Base-by-base conservation (phyloP, 306 rosid genomes). In the Castanospermum australe region DNA sequence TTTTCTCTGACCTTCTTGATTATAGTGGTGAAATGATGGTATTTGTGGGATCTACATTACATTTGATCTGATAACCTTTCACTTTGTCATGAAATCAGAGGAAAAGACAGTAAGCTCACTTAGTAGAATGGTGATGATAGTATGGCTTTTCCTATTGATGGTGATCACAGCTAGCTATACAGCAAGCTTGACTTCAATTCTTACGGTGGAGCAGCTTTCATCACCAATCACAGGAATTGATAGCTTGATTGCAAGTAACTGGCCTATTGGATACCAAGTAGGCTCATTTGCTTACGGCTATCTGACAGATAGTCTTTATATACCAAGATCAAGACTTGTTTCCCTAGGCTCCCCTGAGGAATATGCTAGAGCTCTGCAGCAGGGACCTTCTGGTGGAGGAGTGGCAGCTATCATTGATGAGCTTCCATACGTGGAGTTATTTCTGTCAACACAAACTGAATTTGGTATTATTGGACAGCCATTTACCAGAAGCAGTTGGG, bases 151-250 rank as follows among this genome's bases (percentile, higher is more conserved):
- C 84, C 86, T 92, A 30, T 83, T 95, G 89, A 88, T 95, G 99
- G 99, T 95, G 80, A 89, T 95, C 88, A 90, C 90, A 2, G 87
- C 97, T 70, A 92, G 99, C 93, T 95, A 95, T 77, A 95, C 97
- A 32, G 99, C 99, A 17, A 91, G 87, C 86, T 86, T 95, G 88
- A 95, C 97, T 77, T 94, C 99, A 73, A 91, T 92, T 86, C 99
- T 94, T 50, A 94, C 99, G 2, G 89, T 94, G 83, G 96, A 95
- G 79, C 91, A 91, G 84, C 97, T 95, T 81, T 90, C 94, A 1
- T 92, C 96, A 6, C 89, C 97, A 71, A 88, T 95, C 78, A 90
- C 90, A 1, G 99, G 99, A 86, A 85, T 95, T 18, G 98, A 95
- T 72, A 92, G 93, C 81, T 87, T 95, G 89, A 78, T 95, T 69